Evolutionary conservation across 176 grass and related monocot species (phyloP), one percentile per base, ranked within the genome.

Genomic region (Microstegium vimineum): DNA sequence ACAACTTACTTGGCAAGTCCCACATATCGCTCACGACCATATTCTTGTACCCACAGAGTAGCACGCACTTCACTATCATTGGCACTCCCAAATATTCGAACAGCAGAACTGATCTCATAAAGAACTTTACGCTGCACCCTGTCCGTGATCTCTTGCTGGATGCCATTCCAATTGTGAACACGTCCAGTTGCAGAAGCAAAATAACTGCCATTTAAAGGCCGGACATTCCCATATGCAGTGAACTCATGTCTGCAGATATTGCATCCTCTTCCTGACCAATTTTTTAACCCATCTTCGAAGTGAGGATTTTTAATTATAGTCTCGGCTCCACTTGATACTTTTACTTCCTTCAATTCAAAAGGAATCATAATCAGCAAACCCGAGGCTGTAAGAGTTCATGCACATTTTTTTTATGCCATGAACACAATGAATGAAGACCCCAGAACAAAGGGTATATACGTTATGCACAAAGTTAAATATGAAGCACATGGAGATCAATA

Each of bases 201-300:
- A 86, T 80, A 94, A 10, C 74, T 93, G 25, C 92, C 92, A 84
- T 76, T 90, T 51, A 98, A 87, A 33, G 96, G 86, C 43, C 30
- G 49, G 45, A 98, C 86, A 7, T 88, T 93, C 25, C 87, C 89
- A 71, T 94, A 62, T 47, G 75, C 82, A 86, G 27, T 88, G 77
- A 85, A 42, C 71, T 89, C 89, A 89, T 95, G 89, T 85, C 89
- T 91, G 52, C 79, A 36, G 76, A 98, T 93, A 79, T 90, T 91
- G 83, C 96, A 98, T 91, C 90, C 96, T 93, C 96, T 93, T 87
- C 96, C 96, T 82, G 90, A 93, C 96, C 96, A 98, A 91, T 86
- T 62, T 77, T 81, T 84, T 84, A 98, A 84, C 12, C 89, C 96
- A 40, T 93, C 62, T 57, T 93, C 90, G 51, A 98, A 98, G 70